These are phyloP conservation scores for Larix kaempferi DNA, from an alignment of 75 land plant species.

Conservation along the genomic window DNA sequence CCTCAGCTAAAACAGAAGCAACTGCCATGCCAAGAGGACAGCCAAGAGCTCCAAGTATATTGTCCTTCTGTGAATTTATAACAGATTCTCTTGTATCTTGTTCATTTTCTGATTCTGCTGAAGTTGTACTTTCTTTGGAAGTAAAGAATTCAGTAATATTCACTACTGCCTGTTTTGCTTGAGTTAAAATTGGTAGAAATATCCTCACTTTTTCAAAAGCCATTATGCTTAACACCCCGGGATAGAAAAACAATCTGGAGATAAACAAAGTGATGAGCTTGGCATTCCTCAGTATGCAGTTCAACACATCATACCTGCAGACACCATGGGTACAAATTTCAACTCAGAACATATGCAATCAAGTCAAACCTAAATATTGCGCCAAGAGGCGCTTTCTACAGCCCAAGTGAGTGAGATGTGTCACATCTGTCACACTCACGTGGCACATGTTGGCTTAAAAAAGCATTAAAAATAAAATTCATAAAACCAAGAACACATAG, in stretches of 20 bases:
- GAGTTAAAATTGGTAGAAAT: background rate
- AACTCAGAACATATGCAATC: background rate
- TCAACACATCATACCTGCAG: background rate
- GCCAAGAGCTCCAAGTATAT: slow-evolving; percentile 1
- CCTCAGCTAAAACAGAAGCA: slow-evolving; percentile 4
- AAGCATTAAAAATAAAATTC: too few species aligned
- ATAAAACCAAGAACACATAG: too few species aligned
- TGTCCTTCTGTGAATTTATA: background rate
- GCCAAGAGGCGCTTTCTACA: background rate
- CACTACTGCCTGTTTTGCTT: background rate
- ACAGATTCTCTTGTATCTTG: background rate
- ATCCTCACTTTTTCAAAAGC: background rate
- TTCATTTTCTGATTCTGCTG: background rate
- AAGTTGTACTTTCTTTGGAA: background rate
- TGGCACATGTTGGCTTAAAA: too few species aligned
- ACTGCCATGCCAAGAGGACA: slow-evolving; percentile 4
- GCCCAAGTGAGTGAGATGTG: too few species aligned
- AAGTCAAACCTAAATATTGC: background rate
- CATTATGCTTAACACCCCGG: background rate
- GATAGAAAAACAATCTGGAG: background rate
- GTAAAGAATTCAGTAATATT: background rate
- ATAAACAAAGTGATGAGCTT: background rate
- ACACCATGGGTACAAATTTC: background rate
- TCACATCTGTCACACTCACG: too few species aligned
- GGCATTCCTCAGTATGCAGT: background rate